Conservation (phyloP, 1,284 basidiomycete species). For the Melampsora larici-populina region DNA sequence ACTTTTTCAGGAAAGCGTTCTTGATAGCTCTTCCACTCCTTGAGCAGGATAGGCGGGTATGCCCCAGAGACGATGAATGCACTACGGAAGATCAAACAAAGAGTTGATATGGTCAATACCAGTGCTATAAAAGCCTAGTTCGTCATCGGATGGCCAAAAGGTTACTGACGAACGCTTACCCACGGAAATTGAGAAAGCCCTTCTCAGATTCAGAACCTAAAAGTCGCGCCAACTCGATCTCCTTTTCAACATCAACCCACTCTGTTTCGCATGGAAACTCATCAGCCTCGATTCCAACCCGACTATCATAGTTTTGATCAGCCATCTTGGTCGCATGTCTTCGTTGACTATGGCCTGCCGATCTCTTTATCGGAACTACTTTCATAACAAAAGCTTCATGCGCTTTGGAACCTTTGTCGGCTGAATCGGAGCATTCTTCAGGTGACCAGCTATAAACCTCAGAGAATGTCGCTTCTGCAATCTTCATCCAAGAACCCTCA, state of each 20-base stretch:
- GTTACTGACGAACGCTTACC: conserved; percentile 4
- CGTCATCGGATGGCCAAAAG: not conserved
- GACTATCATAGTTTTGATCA: conserved; percentile 6
- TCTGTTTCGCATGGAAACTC: conserved; percentile 37
- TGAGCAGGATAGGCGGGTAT: conserved; percentile 22
- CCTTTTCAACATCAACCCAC: conserved; percentile 29
- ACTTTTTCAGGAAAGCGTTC: conserved; percentile 14
- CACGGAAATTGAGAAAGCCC: conserved; percentile 35
- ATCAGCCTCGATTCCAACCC: not conserved
- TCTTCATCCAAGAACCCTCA: conserved; percentile 24
- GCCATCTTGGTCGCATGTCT: not conserved
- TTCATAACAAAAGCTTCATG: conserved; percentile 23
- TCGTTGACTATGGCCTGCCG: not conserved
- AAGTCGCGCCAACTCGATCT: conserved; percentile 20
- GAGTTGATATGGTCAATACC: not conserved
- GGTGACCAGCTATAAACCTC: conserved; percentile 33
- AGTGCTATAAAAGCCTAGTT: not conserved
- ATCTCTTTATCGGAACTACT: conserved; percentile 34
- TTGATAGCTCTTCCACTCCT: conserved; percentile 31
- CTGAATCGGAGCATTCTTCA: not conserved
- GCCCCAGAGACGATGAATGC: conserved; percentile 31
- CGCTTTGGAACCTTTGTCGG: not conserved
- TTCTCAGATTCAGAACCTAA: conserved; percentile 19
- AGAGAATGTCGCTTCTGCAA: conserved; percentile 36
- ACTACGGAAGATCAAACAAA: not conserved